Evolutionary conservation across 495 filamentous ascomycete genomes (phyloP).

Genomic region (Penicillium malachiteum): DNA sequence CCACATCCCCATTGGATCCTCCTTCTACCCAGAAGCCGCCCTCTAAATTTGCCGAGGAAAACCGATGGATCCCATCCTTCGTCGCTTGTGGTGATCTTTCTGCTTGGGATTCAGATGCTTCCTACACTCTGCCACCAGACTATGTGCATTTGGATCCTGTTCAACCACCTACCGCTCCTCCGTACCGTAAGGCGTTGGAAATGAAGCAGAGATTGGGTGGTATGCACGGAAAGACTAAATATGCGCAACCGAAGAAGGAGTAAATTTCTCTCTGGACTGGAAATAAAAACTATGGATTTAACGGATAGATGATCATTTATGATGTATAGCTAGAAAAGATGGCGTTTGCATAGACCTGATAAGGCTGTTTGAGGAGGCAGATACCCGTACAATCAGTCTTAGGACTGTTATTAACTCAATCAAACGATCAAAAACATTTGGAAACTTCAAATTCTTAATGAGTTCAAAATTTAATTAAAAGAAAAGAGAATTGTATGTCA

Average conservation of each 20-base stretch:
- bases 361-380: neutral
- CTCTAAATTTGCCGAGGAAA: constrained; percentile 37
- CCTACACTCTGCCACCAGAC: constrained; percentile 77
- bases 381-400: constrained; percentile 9
- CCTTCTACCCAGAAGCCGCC: constrained; percentile 24
- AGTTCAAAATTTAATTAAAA: neutral
- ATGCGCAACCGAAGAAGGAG: constrained; percentile 27
- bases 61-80: constrained; percentile 87
- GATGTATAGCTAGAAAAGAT: constrained; percentile 12
- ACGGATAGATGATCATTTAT: constrained; percentile 11
- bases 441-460: neutral
- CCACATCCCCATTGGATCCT: constrained; percentile 21
- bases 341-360: constrained; percentile 6
- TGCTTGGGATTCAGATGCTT: constrained; percentile 90
- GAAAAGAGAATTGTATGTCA: too few relatives aligned
- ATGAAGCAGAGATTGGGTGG: constrained; percentile 73
- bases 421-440: neutral
- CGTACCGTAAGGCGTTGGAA: constrained; percentile 88
- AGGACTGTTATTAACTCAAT: neutral
- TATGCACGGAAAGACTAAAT: constrained; percentile 76
- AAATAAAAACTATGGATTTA: constrained; percentile 10
- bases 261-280: constrained; percentile 12
- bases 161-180: constrained; percentile 94
- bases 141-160: constrained; percentile 84
- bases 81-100: constrained; percentile 96